Conservation (phyloP, 1,284 basidiomycete species). For the Bjerkandera adusta region DNA sequence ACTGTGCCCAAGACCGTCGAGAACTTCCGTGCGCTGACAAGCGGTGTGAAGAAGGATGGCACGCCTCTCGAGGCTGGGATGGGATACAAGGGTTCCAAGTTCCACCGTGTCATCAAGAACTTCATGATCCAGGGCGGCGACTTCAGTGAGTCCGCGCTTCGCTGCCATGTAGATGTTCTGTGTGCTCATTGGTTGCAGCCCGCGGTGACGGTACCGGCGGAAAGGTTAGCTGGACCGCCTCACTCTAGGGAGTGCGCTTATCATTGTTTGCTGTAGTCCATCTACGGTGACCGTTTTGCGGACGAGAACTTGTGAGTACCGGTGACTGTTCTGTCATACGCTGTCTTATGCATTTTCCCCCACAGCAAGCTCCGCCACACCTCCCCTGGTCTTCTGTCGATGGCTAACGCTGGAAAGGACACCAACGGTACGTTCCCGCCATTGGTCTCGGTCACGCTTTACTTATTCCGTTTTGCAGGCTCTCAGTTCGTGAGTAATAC, state of each 20-base stretch:
- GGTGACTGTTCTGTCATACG: background rate
- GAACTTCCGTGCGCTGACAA: conserved; percentile 69
- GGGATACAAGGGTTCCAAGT: conserved; percentile 69
- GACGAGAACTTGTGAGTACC: conserved; percentile 83
- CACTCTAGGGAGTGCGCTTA: background rate
- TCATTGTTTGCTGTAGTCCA: conserved; percentile 33
- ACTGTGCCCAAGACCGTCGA: conserved; percentile 77
- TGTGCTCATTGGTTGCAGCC: conserved; percentile 28
- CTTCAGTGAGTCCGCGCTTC: conserved; percentile 45
- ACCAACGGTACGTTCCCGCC: conserved; percentile 62
- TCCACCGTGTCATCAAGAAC: conserved; percentile 72
- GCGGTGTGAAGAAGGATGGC: conserved; percentile 80
- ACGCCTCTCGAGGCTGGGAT: conserved; percentile 66
- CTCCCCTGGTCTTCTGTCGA: conserved; percentile 82
- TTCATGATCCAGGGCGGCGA: conserved; percentile 77
- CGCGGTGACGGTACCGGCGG: conserved; percentile 61
- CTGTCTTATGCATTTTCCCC: background rate
- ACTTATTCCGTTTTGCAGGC: conserved; percentile 40
- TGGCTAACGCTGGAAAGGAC: conserved; percentile 91
- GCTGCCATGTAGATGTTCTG: background rate
- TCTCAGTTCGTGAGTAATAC: conserved; percentile 74
- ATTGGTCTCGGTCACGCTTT: background rate
- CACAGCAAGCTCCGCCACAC: conserved; percentile 86
- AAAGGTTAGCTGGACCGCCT: conserved; percentile 33
- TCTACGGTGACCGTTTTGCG: conserved; percentile 57